Evolutionary conservation across 2,329 filamentous ascomycete genomes (phyloP), one percentile per base, ranked within the genome.

Genomic region (Alternaria solani): DNA sequence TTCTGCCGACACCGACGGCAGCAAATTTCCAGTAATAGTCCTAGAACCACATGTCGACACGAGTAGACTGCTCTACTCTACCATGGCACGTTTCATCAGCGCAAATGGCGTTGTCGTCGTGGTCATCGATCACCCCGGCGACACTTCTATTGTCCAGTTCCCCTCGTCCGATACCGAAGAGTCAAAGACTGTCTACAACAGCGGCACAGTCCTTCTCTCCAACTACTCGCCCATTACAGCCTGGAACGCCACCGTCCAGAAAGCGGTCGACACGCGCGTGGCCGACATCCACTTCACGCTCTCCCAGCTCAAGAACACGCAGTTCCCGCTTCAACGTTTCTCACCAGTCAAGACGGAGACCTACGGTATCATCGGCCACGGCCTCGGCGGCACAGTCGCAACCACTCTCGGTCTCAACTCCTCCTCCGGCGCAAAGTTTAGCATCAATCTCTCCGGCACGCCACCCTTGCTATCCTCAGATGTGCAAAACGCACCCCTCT

Each of bases 51-150:
- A 82, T 4, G 74, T 80, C 30, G 80, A 80, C 4, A 78, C 78
- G 5, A 80, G 81, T 0, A 75, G 83, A 1, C 67, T 82, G 1
- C 46, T 83, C 1, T 83, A 86, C 64, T 77, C 72, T 4, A 78
- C 77, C 5, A 76, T 82, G 58, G 81, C 82, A 2, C 78, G 78
- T 2, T 79, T 81, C 4, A 73, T 86, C 3, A 81, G 83, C 0
- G 82, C 81, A 16, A 74, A 79, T 6, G 84, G 84, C 0, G 82
- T 80, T 49, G 73, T 79, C 0, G 81, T 86, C 2, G 71, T 84
- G 12, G 73, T 82, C 0, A 71, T 86, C 25, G 85, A 86, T 57
- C 84, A 86, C 51, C 78, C 84, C 0, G 80, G 82, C 48, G 83
- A 86, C 48, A 75, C 80, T 0, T 57, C 69, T 0, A 73, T 83